A percentile compares a stretch with the other conserved stretches of the same genome.
Conservation (phyloP, 257 asterid species). For the Forsythia suspensa region DNA sequence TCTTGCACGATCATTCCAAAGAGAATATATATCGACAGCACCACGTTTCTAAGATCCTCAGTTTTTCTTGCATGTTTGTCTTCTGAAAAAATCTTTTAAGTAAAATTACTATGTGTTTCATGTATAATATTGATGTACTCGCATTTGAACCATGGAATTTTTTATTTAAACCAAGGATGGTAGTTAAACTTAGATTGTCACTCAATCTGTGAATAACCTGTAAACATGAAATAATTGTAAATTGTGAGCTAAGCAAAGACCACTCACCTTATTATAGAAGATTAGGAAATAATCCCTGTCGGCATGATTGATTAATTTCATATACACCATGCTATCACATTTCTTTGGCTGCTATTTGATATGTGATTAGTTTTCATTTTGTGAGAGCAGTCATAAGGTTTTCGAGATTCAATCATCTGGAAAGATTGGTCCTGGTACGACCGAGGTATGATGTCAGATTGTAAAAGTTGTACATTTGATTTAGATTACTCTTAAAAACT, state of each 20-base stretch:
- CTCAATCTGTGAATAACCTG: background rate
- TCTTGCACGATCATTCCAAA: background rate
- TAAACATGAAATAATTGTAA: background rate
- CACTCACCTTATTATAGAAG: background rate
- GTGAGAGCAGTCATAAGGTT: constrained; percentile 50
- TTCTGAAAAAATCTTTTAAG: background rate
- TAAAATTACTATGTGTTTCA: background rate
- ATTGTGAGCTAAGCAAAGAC: background rate
- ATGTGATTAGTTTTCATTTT: constrained; percentile 9
- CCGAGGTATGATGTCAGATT: constrained; percentile 56
- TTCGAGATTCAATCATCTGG: constrained; percentile 59
- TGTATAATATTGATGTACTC: background rate
- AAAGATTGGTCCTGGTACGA: constrained; percentile 62
- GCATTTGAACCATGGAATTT: background rate
- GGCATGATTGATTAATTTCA: background rate
- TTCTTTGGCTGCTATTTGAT: background rate
- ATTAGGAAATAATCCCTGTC: background rate
- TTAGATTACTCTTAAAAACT: constrained; percentile 1
- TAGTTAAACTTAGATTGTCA: background rate
- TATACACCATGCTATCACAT: constrained; percentile 2
- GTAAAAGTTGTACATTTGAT: background rate
- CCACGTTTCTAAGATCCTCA: background rate
- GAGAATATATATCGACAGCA: background rate
- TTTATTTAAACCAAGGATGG: background rate
- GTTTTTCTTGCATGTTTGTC: background rate